Conservation (phyloP, 306 rosid species). For the Macrotyloma uniflorum region DNA sequence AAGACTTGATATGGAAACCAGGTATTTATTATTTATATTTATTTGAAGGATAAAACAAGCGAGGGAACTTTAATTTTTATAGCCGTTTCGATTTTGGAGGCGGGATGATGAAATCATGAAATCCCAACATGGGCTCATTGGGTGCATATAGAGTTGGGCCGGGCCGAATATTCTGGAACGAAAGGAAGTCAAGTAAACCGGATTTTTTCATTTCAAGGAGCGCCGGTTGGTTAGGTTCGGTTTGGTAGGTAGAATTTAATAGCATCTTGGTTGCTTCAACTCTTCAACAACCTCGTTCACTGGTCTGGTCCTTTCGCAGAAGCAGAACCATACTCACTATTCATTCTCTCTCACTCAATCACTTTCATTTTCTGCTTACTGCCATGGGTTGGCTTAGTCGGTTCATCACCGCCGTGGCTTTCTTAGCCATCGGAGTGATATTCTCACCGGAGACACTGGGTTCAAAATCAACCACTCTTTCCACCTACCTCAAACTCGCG, state of each 20-base stretch:
- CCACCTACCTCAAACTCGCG: slow-evolving; percentile 77
- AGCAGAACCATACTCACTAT: background rate
- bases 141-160: background rate
- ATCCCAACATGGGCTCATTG: background rate
- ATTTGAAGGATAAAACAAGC: background rate
- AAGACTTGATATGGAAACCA: slow-evolving; percentile 40
- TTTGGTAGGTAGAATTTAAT: slow-evolving; percentile 17
- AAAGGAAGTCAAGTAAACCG: background rate
- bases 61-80: slow-evolving; percentile 30
- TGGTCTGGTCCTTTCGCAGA: background rate
- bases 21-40: background rate
- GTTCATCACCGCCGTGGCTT: slow-evolving; percentile 72
- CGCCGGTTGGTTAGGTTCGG: background rate
- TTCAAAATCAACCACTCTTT: slow-evolving; percentile 62
- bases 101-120: slow-evolving; percentile 32
- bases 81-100: slow-evolving; percentile 26
- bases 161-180: background rate
- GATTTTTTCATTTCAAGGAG: background rate
- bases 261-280: slow-evolving; percentile 3
- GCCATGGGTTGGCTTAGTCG: slow-evolving; percentile 83
- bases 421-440: slow-evolving; percentile 86
- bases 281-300: background rate
- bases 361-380: background rate
- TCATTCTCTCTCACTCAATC: background rate
- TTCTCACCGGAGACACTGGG: slow-evolving; percentile 89